Evolutionary conservation across 1,139 yeast genomes (phyloP).

Genomic region (Magnusiomyces magnusii): DNA sequence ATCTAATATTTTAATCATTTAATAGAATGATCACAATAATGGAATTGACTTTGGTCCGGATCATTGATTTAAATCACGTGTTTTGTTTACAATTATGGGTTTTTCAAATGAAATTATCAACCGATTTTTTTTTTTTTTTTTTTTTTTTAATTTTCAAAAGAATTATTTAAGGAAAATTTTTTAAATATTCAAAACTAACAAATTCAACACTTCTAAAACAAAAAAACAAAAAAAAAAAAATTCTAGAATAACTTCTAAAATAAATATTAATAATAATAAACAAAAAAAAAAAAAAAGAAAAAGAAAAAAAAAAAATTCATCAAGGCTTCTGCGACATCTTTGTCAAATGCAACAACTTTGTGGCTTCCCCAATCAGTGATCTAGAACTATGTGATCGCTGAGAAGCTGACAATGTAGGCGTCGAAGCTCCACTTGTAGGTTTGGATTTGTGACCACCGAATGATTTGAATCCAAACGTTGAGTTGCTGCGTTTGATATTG

Average conservation of each 20-base stretch:
- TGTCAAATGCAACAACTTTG: constrained; percentile 10
- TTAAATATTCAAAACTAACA: too few relatives aligned
- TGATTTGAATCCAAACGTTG: not conserved
- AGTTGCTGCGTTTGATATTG: not conserved
- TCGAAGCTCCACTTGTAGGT: constrained; percentile 1
- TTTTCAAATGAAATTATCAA: too few relatives aligned
- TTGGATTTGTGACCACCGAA: not conserved
- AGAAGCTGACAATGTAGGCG: not conserved
- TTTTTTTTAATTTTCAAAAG: too few relatives aligned
- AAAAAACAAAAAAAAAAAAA: too few relatives aligned
- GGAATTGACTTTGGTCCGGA: too few relatives aligned
- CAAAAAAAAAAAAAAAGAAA: not conserved
- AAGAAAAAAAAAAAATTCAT: not conserved
- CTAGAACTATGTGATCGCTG: constrained; percentile 9
- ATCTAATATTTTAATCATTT: too few relatives aligned
- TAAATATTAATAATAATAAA: not conserved
- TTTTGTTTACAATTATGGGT: too few relatives aligned
- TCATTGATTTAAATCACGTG: too few relatives aligned
- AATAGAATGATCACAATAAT: too few relatives aligned
- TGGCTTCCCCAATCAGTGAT: constrained; percentile 10
- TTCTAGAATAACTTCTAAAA: not conserved
- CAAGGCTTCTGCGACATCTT: not conserved
- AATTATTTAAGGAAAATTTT: too few relatives aligned
- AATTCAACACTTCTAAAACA: too few relatives aligned
- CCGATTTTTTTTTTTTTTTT: too few relatives aligned